phyloP scores from a whole-genome alignment of 305 asterid genomes.

The Solanum aculeatissimum region DNA sequence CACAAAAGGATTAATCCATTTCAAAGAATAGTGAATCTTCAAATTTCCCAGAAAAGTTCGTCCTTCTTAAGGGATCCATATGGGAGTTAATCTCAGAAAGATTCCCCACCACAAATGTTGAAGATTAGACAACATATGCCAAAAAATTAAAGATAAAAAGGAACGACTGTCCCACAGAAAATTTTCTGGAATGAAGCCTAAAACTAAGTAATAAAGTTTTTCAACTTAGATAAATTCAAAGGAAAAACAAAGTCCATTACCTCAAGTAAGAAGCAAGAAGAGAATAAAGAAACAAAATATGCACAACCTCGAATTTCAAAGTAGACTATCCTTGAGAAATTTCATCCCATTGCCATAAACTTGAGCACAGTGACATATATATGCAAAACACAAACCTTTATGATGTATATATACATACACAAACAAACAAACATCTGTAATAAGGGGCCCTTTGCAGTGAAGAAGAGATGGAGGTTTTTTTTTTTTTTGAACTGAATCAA shows the following conservation, averaged over 20 bases:
- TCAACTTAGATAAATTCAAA: not conserved
- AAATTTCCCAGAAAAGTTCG: not conserved
- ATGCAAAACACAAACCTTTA: not conserved
- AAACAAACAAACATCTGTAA: not conserved
- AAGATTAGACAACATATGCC: not conserved
- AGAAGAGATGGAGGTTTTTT: not conserved
- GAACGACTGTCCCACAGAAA: not conserved
- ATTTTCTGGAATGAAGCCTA: not conserved
- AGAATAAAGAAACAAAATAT: not conserved
- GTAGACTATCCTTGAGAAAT: not conserved
- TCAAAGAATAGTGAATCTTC: not conserved
- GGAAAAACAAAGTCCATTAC: not conserved
- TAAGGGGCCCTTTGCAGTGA: not conserved
- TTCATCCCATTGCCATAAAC: not conserved
- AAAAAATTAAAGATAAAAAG: not conserved
- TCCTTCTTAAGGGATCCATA: not conserved
- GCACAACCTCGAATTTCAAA: not conserved
- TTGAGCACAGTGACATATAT: not conserved
- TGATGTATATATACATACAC: not conserved
- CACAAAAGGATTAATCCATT: not conserved
- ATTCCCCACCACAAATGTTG: not conserved
- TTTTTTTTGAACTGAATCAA: too few relatives aligned
- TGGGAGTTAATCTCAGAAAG: not conserved
- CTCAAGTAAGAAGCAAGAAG: not conserved
- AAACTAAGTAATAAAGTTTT: not conserved